Percentiles rank a stretch among this genome's conserved stretches.
Evolutionary conservation across 176 grass and related monocot genomes (phyloP).

Genomic region (Eragrostis curvula): DNA sequence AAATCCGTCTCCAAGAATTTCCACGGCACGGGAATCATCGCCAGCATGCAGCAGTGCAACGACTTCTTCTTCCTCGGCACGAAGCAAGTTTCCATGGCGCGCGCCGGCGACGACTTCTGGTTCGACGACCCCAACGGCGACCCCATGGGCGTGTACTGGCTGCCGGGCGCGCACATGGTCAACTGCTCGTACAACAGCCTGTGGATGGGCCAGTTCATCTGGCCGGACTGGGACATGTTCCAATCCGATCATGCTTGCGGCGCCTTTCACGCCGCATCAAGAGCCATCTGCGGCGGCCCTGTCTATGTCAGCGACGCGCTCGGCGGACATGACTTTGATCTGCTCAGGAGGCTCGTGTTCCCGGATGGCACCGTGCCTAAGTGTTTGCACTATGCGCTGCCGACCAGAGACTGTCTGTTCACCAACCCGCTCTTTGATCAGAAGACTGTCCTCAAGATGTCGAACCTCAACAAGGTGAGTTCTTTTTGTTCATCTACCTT

Average conservation of each 20-base stretch:
- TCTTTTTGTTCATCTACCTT: not conserved
- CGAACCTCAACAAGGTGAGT: conserved; percentile 85
- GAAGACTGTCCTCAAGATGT: conserved; percentile 72
- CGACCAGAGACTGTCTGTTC: conserved; percentile 74
- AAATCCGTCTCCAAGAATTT: conserved; percentile 56
- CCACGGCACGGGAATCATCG: conserved; percentile 62
- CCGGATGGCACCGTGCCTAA: conserved; percentile 61
- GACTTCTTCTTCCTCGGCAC: conserved; percentile 78
- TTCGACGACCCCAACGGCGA: conserved; percentile 71
- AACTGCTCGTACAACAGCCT: conserved; percentile 84
- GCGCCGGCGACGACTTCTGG: conserved; percentile 77
- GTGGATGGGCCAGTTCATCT: conserved; percentile 81
- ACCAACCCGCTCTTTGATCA: conserved; percentile 65
- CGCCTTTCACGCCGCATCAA: conserved; percentile 66
- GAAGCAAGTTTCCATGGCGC: conserved; percentile 41
- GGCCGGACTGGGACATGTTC: conserved; percentile 95
- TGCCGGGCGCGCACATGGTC: conserved; percentile 81
- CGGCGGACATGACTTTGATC: conserved; percentile 60
- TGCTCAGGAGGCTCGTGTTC: conserved; percentile 54
- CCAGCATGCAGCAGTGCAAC: conserved; percentile 91
- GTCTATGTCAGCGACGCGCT: conserved; percentile 77
- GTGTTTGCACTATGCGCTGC: conserved; percentile 70
- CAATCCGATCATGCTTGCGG: conserved; percentile 64
- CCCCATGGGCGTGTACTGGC: conserved; percentile 62
- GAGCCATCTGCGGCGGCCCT: conserved; percentile 64